Percentiles rank a stretch among this genome's conserved stretches.
Conservation (phyloP, 805 yeast genomes). For the Tetrapisispora namnaoensis region DNA sequence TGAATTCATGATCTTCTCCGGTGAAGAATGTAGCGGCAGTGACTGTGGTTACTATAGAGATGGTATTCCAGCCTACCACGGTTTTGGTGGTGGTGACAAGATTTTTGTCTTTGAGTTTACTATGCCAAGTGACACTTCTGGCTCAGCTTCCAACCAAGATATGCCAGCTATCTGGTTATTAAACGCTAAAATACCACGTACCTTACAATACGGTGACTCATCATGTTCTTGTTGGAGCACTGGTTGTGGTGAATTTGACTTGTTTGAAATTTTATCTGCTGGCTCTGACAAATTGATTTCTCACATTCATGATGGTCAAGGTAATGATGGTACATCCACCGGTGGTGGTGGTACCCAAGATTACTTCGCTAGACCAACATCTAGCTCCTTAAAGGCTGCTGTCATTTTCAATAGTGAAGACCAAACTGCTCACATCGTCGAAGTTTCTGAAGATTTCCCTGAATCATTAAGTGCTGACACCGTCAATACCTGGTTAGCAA, state of each 20-base stretch:
- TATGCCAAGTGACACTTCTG: slow-evolving; percentile 70
- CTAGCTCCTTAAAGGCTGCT: slow-evolving; percentile 76
- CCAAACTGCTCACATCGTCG: slow-evolving; percentile 44
- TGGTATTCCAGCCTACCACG: slow-evolving; percentile 88
- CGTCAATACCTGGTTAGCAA: slow-evolving; percentile 49
- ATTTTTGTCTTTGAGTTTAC: slow-evolving; percentile 86
- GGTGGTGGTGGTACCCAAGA: slow-evolving; percentile 80
- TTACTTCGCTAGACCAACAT: slow-evolving; percentile 79
- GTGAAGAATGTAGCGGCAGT: slow-evolving; percentile 44
- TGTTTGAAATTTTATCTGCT: slow-evolving; percentile 74
- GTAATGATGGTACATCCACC: slow-evolving; percentile 5
- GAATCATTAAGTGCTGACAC: slow-evolving; percentile 45
- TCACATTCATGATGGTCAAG: slow-evolving; percentile 66
- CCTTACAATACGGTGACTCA: slow-evolving; percentile 79
- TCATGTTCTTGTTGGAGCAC: slow-evolving; percentile 92
- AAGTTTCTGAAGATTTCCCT: slow-evolving; percentile 50
- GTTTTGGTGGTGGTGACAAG: slow-evolving; percentile 77
- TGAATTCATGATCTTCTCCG: slow-evolving; percentile 79
- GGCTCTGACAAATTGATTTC: slow-evolving; percentile 70
- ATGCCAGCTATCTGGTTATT: slow-evolving; percentile 98
- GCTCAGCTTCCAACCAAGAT: slow-evolving; percentile 53
- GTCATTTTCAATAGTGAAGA: slow-evolving; percentile 56
- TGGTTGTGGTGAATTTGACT: slow-evolving; percentile 97
- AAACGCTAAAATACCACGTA: slow-evolving; percentile 94
- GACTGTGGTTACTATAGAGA: slow-evolving; percentile 81